Conservation (phyloP, 768 basidiomycete genomes). For the Psilocybe cyanescens region DNA sequence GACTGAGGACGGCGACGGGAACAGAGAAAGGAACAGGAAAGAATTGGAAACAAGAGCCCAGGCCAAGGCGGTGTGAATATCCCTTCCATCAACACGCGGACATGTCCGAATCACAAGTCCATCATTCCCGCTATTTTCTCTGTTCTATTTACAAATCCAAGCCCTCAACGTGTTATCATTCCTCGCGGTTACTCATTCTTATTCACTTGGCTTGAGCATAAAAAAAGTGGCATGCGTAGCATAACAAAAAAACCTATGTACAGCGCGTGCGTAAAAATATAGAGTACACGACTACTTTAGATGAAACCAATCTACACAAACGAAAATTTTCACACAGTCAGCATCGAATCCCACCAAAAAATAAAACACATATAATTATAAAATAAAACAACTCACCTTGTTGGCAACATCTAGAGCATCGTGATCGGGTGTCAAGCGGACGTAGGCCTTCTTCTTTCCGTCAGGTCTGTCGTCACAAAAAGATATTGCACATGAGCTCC, state of each 20-base stretch:
- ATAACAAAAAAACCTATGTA: background rate
- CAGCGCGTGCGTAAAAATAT: background rate
- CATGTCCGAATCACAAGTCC: background rate
- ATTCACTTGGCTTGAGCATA: too few relatives aligned
- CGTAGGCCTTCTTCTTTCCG: slow-evolving; percentile 99
- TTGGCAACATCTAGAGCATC: slow-evolving; percentile 97
- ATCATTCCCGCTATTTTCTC: too few relatives aligned
- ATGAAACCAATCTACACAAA: slow-evolving; percentile 86
- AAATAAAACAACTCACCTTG: slow-evolving; percentile 59
- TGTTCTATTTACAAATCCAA: too few relatives aligned
- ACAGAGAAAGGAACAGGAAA: background rate
- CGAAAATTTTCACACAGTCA: slow-evolving; percentile 1
- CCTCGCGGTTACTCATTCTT: too few relatives aligned
- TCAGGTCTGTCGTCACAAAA: slow-evolving; percentile 69
- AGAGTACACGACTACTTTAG: slow-evolving; percentile 41
- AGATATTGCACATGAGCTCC: background rate
- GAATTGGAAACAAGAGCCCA: background rate
- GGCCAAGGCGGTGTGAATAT: background rate
- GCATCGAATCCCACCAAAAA: background rate
- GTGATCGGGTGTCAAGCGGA: slow-evolving; percentile 92
- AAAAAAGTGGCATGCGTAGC: background rate
- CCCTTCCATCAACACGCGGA: background rate
- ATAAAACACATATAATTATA: background rate
- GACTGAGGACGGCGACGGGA: background rate
- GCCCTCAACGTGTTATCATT: too few relatives aligned